Evolutionary conservation across 116 monocot genomes (phyloP).

Genomic region (Zostera marina): DNA sequence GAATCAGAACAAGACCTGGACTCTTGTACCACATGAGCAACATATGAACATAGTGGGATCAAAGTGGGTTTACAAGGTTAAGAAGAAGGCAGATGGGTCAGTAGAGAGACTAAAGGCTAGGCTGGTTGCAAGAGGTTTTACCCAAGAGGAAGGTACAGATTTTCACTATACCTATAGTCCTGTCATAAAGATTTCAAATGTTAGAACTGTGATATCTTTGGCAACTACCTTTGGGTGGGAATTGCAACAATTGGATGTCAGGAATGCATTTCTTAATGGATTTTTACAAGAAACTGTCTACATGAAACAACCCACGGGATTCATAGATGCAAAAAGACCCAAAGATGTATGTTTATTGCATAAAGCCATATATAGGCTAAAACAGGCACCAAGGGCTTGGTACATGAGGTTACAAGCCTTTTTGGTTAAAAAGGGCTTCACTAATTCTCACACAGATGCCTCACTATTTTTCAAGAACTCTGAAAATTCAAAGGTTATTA

Average conservation of each 20-base stretch:
- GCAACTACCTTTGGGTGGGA: neutral
- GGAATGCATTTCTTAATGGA: neutral
- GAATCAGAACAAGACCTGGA: neutral
- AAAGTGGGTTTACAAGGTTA: conserved; percentile 1
- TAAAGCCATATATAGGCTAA: neutral
- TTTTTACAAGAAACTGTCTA: neutral
- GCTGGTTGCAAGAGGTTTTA: neutral
- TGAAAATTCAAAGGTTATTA: neutral
- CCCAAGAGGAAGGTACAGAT: neutral
- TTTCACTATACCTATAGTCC: neutral
- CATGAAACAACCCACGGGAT: neutral
- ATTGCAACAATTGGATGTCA: neutral
- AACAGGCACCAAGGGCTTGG: neutral
- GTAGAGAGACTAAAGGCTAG: neutral
- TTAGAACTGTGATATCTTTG: neutral
- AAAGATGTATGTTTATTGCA: neutral
- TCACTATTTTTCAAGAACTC: neutral
- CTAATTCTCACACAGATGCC: neutral
- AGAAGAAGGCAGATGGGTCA: neutral
- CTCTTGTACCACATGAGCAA: neutral
- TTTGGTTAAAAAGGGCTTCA: neutral
- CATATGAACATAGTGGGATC: neutral
- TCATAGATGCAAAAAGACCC: neutral
- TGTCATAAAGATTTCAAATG: too few relatives aligned
- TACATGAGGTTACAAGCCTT: neutral